Conservation (phyloP, 441 rosid species). For the Breynia disticha region DNA sequence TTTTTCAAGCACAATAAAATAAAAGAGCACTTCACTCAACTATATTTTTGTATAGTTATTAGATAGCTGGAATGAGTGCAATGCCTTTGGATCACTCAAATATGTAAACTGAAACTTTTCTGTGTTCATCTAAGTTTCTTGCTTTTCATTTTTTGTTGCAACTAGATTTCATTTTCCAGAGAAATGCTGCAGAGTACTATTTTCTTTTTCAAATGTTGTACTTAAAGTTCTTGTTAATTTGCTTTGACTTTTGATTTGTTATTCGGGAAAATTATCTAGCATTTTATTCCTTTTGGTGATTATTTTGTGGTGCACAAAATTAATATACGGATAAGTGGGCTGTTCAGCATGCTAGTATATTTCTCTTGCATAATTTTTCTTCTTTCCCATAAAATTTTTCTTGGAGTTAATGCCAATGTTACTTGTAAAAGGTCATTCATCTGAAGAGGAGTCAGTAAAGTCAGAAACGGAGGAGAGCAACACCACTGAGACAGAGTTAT, state of each 20-base stretch:
- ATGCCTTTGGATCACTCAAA: too few relatives aligned
- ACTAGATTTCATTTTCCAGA: too few relatives aligned
- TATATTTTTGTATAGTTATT: too few relatives aligned
- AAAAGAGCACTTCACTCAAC: too few relatives aligned
- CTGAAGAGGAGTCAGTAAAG: slow-evolving; percentile 40
- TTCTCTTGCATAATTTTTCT: slow-evolving; percentile 8
- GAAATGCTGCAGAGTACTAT: too few relatives aligned
- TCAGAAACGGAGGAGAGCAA: slow-evolving; percentile 28
- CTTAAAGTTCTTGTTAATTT: too few relatives aligned
- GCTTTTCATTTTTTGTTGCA: too few relatives aligned
- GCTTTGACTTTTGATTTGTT: neutral
- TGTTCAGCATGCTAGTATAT: neutral
- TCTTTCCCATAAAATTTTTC: neutral
- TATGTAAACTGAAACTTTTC: too few relatives aligned
- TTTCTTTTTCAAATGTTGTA: too few relatives aligned
- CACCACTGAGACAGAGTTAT: slow-evolving; percentile 33
- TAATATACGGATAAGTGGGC: neutral
- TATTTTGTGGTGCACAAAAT: neutral
- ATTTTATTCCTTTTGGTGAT: neutral
- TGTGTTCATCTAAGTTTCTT: too few relatives aligned
- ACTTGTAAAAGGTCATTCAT: slow-evolving; percentile 27
- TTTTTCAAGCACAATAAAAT: too few relatives aligned
- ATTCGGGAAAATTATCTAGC: neutral
- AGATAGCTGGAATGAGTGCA: too few relatives aligned
- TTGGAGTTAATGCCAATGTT: slow-evolving; percentile 8